Percentiles rank a stretch among this genome's conserved stretches.
These are phyloP conservation scores for Phytopythium aichiense DNA, from an alignment of 352 stramenopile species.

Conservation along the genomic window DNA sequence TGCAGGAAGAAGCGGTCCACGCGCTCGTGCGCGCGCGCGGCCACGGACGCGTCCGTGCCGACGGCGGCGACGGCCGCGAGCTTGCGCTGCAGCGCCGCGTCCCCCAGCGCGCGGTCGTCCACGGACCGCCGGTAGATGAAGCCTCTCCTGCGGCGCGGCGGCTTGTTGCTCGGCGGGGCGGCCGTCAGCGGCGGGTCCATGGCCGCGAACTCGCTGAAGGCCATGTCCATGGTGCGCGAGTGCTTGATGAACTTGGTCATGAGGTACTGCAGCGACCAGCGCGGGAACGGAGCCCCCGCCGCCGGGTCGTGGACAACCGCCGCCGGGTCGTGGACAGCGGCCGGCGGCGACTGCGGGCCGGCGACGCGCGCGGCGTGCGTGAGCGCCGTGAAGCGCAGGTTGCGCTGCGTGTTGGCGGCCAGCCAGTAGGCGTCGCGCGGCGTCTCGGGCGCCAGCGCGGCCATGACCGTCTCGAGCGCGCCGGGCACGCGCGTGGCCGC, in stretches of 20 bases:
- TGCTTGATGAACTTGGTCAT: constrained; percentile 59
- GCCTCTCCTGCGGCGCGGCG: constrained; percentile 29
- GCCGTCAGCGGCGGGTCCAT: constrained; percentile 11
- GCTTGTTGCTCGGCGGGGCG: constrained; percentile 3
- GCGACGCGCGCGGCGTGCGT: constrained; percentile 29
- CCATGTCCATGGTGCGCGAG: constrained; percentile 51
- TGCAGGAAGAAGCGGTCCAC: constrained; percentile 50
- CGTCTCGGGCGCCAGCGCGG: constrained; percentile 49
- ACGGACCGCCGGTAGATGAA: constrained; percentile 76
- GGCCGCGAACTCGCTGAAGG: constrained; percentile 58
- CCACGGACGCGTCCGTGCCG: constrained; percentile 19
- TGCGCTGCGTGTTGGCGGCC: constrained; percentile 59
- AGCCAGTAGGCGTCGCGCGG: constrained; percentile 71
- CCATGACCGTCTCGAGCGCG: constrained; percentile 49
- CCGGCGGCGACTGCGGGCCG: constrained; percentile 30
- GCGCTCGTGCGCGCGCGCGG: not conserved
- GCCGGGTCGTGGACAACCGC: not conserved
- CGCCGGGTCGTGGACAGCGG: constrained; percentile 12
- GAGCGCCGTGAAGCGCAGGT: constrained; percentile 46
- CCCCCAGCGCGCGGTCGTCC: constrained; percentile 42
- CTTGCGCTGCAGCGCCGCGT: constrained; percentile 35
- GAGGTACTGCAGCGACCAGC: constrained; percentile 67
- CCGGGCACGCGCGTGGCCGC: constrained; percentile 63
- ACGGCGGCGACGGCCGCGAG: constrained; percentile 39
- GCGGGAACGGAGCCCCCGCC: constrained; percentile 28